Percentiles rank a stretch among this genome's conserved stretches.
phyloP scores from a whole-genome alignment of 2,329 filamentous ascomycete species.

The Hyphodiscus sp. region DNA sequence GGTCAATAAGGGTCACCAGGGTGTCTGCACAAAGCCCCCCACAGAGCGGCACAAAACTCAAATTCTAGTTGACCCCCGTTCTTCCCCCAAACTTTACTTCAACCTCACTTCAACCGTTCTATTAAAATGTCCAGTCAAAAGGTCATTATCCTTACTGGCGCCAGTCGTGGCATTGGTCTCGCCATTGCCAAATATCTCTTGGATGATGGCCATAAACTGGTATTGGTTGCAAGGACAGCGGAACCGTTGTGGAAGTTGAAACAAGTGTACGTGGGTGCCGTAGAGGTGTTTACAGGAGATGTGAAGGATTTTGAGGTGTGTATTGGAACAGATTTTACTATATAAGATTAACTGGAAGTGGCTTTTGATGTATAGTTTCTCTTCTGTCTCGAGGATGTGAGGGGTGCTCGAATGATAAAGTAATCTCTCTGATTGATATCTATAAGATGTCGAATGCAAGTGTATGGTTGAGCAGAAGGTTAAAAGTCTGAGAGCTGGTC shows the following conservation, averaged over 20 bases:
- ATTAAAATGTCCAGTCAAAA: constrained; percentile 44
- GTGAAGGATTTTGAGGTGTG: constrained; percentile 45
- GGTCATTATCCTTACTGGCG: constrained; percentile 63
- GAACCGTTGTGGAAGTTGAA: constrained; percentile 45
- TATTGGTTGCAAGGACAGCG: constrained; percentile 50
- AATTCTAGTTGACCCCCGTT: neutral
- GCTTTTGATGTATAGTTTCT: neutral
- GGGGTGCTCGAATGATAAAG: no score
- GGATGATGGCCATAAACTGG: constrained; percentile 48
- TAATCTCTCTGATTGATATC: no score
- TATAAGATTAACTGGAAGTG: neutral
- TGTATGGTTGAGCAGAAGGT: no score
- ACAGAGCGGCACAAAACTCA: neutral
- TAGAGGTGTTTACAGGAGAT: constrained; percentile 51
- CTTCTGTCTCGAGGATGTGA: no score
- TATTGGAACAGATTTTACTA: constrained; percentile 1
- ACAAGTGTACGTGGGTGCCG: constrained; percentile 43
- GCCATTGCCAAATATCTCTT: constrained; percentile 48
- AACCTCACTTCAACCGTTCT: neutral
- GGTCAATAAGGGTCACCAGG: constrained; percentile 3
- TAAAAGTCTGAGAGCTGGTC: no score
- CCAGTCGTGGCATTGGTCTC: constrained; percentile 56
- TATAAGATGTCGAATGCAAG: no score
- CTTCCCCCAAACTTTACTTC: constrained; percentile 3
- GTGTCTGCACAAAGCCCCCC: neutral